A percentile compares a stretch with the other conserved stretches of the same genome.
These are phyloP conservation scores for Pyropia yezoensis DNA, from an alignment of 23 red algal species.

Conservation along the genomic window DNA sequence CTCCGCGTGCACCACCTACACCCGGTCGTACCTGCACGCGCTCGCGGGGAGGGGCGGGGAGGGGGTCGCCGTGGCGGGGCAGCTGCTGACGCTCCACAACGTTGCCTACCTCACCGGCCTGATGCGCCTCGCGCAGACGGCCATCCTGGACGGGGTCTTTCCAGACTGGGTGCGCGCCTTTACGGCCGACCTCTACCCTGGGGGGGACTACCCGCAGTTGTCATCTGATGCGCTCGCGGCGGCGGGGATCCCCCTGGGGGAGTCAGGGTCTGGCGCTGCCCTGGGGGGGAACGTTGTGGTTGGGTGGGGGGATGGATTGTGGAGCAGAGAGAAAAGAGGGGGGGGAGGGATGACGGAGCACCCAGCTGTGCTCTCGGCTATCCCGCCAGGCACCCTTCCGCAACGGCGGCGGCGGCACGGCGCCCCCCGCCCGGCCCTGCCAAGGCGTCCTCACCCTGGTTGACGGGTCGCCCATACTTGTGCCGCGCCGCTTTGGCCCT, in stretches of 20 bases:
- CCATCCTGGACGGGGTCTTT: constrained; percentile 71
- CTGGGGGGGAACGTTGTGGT: too few relatives aligned
- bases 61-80: constrained; percentile 40
- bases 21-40: constrained; percentile 78
- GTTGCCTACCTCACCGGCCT: constrained; percentile 77
- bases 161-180: constrained; percentile 58
- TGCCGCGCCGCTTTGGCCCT: too few relatives aligned
- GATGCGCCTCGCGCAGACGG: constrained; percentile 66
- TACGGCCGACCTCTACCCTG: constrained; percentile 62
- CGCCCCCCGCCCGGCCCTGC: too few relatives aligned
- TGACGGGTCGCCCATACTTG: too few relatives aligned
- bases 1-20: constrained; percentile 55
- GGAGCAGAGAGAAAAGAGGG: too few relatives aligned
- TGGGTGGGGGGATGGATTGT: too few relatives aligned
- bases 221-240: constrained; percentile 61
- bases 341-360: too few relatives aligned
- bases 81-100: constrained; percentile 93
- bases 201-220: constrained; percentile 75
- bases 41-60: constrained; percentile 52
- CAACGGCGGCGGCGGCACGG: too few relatives aligned
- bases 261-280: too few relatives aligned
- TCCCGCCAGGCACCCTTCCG: too few relatives aligned
- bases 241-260: constrained; percentile 33
- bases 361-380: too few relatives aligned
- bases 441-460: too few relatives aligned